Evolutionary conservation across 805 yeast species (phyloP), one percentile per base, ranked within the genome.

Genomic region (Candida xiaguanensis): DNA sequence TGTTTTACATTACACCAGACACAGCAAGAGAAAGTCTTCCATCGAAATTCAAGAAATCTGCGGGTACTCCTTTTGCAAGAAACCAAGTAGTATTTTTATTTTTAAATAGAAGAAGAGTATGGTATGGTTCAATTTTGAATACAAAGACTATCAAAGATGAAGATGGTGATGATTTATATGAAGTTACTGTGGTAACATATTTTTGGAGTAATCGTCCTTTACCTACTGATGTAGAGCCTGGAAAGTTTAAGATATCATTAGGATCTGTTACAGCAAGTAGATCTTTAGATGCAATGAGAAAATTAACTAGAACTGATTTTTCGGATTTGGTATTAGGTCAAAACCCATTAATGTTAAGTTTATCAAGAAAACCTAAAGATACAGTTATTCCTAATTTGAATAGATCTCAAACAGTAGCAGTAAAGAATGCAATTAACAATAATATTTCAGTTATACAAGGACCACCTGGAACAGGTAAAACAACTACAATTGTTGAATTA

Each of bases 401-500:
- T 51, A 74, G 68, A 4, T 78, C 84, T 0, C 85, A 79, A 45
- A 75, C 74, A 44, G 64, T 66, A 23, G 80, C 81, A 59, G 46
- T 66, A 41, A 78, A 75, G 42, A 72, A 77, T 34, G 79, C 68
- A 4, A 56, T 70, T 43, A 72, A 66, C 51, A 76, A 65, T 49
- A 62, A 71, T 18, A 72, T 69, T 26, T 77, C 79, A 3, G 65
- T 67, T 1, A 43, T 67, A 14, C 71, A 67, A 44, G 74, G 74
- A 11, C 72, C 74, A n/a, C 97, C 97, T 2, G 95, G 95, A 47
- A 65, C 72, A 8, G 74, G 72, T 40, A 67, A 67, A 40, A 67
- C 74, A 0, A 63, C 70, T 0, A 64, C 71, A 1, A 67, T 65
- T 41, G 64, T 56, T 40, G 71, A 65, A 40, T 58, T 67, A 49